These are phyloP conservation scores for Sporothrix variecibatus DNA, from an alignment of 2,329 filamentous ascomycete species.

Conservation along the genomic window DNA sequence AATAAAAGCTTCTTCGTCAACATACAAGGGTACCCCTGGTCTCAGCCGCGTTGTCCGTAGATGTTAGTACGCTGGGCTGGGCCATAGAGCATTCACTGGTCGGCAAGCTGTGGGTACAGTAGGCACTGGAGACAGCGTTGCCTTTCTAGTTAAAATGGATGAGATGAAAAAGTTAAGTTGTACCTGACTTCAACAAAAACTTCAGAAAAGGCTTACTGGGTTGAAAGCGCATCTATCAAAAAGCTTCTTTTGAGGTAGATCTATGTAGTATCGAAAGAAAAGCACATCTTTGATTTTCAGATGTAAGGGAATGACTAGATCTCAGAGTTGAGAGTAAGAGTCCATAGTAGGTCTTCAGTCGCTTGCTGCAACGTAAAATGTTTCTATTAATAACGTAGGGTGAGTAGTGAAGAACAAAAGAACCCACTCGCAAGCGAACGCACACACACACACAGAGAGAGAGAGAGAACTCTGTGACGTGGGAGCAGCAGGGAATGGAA, in stretches of 20 bases:
- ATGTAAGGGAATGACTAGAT: too few species aligned
- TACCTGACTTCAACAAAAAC: neutral
- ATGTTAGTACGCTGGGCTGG: neutral
- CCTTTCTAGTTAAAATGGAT: neutral
- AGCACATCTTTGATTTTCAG: too few species aligned
- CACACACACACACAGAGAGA: neutral
- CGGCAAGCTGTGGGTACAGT: neutral
- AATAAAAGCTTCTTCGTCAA: neutral
- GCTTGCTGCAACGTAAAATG: neutral
- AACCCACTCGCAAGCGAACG: neutral
- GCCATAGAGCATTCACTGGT: neutral
- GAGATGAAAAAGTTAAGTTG: neutral
- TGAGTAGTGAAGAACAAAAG: neutral
- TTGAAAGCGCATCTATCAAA: neutral
- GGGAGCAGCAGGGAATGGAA: neutral
- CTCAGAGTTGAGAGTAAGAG: too few species aligned
- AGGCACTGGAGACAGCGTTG: neutral
- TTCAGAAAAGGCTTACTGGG: too few species aligned
- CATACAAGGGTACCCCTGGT: neutral
- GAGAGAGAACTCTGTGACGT: neutral
- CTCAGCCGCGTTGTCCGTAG: neutral
- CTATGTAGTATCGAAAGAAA: too few species aligned
- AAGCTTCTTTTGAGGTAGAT: neutral
- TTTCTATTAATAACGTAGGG: neutral
- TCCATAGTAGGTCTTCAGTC: too few species aligned